Base-by-base conservation (phyloP, 2,329 filamentous ascomycete genomes). In the Pestalotiopsis sp. region DNA sequence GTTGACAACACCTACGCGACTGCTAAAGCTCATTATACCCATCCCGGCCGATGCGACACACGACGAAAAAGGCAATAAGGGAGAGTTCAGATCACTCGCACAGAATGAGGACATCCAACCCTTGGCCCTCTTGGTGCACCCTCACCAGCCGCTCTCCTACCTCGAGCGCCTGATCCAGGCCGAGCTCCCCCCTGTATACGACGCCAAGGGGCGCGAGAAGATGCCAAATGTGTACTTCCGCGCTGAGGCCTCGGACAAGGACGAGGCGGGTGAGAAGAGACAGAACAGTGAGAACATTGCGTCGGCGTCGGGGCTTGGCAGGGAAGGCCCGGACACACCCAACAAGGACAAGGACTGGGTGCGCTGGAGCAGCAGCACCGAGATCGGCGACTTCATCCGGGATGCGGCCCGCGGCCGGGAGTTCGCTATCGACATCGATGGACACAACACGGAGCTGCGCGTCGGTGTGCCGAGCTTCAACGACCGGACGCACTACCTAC, bases 311-410 rank as follows among this genome's bases (percentile, higher is more conserved):
- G 92, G 92, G 0, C 84, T 91, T 1, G 92, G 92, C 2, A 90
- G 87, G 60, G 89, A 93, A 74, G 86, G 82, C 17, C 82, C 78
- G 31, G 78, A 77, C 68, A 84, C 79, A 12, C 75, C 72, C 49
- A 74, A 58, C 4, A 82, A 87, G 49, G 82, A 86, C 31, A 82
- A 86, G 68, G 87, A 89, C 66, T 96, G 95, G 83, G 93, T 97
- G 2, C 90, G 94, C 38, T 98, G 95, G 95, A 94, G 92, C 59
- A 90, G 90, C 57, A 93, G 91, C 38, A 97, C 95, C 1, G 95
- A 98, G 78, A 92, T 98, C 39, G 95, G 95, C 11, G 95, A 97
- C 81, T 98, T 98, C 76, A 96, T 98, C 72, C 90, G 94, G 9
- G 95, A 98, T 77, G 94, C 95, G 0, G 93, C 94, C 0, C 86